Evolutionary conservation across 257 asterid genomes (phyloP), one percentile per base, ranked within the genome.

Genomic region (Misopates orontium): DNA sequence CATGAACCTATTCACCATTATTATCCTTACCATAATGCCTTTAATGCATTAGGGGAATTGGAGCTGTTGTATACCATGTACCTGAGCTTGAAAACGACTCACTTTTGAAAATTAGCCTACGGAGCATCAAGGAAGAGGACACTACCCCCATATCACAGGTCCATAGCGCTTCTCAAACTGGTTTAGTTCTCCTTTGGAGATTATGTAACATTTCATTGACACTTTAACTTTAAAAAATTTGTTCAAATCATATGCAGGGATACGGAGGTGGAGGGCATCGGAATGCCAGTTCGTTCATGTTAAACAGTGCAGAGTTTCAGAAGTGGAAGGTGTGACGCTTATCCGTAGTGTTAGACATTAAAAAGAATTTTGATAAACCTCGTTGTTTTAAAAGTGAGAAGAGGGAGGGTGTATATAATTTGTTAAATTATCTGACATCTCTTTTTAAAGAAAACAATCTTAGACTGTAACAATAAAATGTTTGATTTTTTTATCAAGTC

Each of bases 211-310:
- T 57, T 40, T 18, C 21, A 48, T 52, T 54, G 54, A 54, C 3
- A 7, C 51, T 51, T 66, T 70, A 62, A 69, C 56, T 47, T 19
- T 36, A 54, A 1, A 40, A 54, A n/a, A n/a, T n/a, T n/a, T 53
- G 11, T 36, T 52, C 62, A 50, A 75, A 24, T 60, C 48, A 25
- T 58, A 47, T 73, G 67, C 84, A 90, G 97, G 71, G 73, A 71
- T 89, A 77, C 50, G 91, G 91, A 64, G 97, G 96, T 10, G 96
- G 98, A 53, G 98, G 96, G 16, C 97, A 92, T 84, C 80, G 66
- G 44, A 81, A 78, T 64, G 96, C 97, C 20, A 92, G 97, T 76
- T 92, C 97, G 8, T 89, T 85, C 80, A 77, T 89, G 87, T 67
- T 89, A 49, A 69, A 67, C 51, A 44, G 61, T 44, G 65, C 75